These are phyloP conservation scores for Naganishia randhawae DNA, from an alignment of 768 basidiomycete genomes.

Conservation along the genomic window DNA sequence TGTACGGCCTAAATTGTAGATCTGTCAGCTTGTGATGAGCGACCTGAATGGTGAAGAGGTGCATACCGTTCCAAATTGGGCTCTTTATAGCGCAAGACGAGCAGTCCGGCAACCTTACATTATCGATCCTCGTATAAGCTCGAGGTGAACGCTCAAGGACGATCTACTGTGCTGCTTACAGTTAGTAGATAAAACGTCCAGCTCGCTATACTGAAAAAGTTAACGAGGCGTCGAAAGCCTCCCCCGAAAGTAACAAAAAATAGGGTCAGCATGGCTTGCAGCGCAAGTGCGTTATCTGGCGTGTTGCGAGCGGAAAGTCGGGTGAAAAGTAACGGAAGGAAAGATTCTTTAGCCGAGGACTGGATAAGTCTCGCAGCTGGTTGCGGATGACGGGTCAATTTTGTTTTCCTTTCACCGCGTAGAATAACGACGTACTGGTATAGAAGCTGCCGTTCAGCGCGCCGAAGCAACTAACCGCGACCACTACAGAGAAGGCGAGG, in stretches of 20 bases:
- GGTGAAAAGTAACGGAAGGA: constrained; percentile 79
- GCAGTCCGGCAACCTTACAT: constrained; percentile 65
- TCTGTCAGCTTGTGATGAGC: not conserved
- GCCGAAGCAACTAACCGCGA: constrained; percentile 91
- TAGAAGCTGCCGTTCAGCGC: constrained; percentile 71
- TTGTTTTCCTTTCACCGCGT: not conserved
- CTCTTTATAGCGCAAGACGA: constrained; percentile 81
- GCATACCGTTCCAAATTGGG: constrained; percentile 75
- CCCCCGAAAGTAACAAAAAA: constrained; percentile 79
- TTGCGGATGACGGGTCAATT: constrained; percentile 59
- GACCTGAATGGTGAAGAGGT: constrained; percentile 7
- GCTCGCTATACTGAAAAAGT: constrained; percentile 59
- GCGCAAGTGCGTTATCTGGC: constrained; percentile 78
- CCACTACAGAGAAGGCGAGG: constrained; percentile 78
- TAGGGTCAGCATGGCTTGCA: constrained; percentile 70
- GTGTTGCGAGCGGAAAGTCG: constrained; percentile 70
- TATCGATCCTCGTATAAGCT: constrained; percentile 58
- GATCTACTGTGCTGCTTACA: constrained; percentile 25
- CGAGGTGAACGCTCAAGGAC: not conserved
- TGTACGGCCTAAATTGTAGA: constrained; percentile 66
- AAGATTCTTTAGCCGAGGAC: constrained; percentile 81
- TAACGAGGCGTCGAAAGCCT: constrained; percentile 78
- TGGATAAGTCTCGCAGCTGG: constrained; percentile 81
- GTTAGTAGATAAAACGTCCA: constrained; percentile 53
- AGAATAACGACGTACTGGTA: constrained; percentile 28